These are phyloP conservation scores for Gossypium thurberi DNA, from an alignment of 345 rosid species.

Conservation along the genomic window DNA sequence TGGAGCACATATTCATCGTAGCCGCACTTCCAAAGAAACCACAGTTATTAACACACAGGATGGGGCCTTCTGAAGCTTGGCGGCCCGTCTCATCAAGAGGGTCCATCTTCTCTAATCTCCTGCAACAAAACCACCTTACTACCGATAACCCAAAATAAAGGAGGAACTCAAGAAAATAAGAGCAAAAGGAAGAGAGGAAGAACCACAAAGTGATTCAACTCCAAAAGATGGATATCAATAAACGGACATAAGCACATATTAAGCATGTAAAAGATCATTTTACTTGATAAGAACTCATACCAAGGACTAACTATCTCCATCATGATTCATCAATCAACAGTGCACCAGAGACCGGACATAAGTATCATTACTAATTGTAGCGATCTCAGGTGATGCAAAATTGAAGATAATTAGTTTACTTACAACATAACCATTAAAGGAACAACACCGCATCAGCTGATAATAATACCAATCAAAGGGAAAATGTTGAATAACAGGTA, in stretches of 20 bases:
- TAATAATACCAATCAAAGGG: too few relatives aligned
- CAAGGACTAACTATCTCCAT: background rate
- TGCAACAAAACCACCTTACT: slow-evolving; percentile 6
- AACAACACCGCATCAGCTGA: background rate
- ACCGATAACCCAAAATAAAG: background rate
- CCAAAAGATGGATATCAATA: too few relatives aligned
- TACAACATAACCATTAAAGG: background rate
- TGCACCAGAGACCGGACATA: background rate
- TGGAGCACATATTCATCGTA: slow-evolving; percentile 94
- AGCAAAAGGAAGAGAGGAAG: background rate
- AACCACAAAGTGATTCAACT: background rate
- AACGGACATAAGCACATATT: background rate
- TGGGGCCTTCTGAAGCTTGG: slow-evolving; percentile 78
- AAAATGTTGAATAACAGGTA: too few relatives aligned
- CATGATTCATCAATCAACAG: background rate
- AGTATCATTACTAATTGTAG: background rate
- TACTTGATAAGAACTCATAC: background rate
- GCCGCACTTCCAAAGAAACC: slow-evolving; percentile 96
- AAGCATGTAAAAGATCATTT: background rate
- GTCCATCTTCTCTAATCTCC: slow-evolving; percentile 33
- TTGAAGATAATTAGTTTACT: background rate
- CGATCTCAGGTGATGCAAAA: background rate
- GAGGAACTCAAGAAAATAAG: too few relatives aligned
- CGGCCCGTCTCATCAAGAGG: slow-evolving; percentile 85
- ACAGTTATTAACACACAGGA: slow-evolving; percentile 74